A percentile compares a stretch with the other conserved stretches of the same genome.
phyloP scores from a whole-genome alignment of 441 rosid species.

The Euphorbia neoarborescens region DNA sequence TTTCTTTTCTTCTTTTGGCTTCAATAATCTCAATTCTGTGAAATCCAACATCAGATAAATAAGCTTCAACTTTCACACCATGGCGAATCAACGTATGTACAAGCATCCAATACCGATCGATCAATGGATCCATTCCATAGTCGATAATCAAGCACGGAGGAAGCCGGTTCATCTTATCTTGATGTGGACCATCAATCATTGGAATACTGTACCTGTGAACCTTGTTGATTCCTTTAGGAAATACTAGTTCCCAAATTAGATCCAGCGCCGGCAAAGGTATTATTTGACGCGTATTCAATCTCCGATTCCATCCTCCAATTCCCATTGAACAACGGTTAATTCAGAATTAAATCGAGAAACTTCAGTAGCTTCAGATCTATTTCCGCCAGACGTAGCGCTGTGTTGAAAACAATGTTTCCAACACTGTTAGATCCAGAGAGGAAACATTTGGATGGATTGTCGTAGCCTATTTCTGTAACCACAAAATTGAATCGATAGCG shows the following conservation, averaged over 20 bases:
- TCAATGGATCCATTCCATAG: constrained; percentile 34
- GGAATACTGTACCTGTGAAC: constrained; percentile 47
- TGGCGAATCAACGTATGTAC: not conserved
- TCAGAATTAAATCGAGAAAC: constrained; percentile 30
- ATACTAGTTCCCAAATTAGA: constrained; percentile 30
- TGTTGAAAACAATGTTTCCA: constrained; percentile 33
- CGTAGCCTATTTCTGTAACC: constrained; percentile 34
- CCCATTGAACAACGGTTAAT: constrained; percentile 42
- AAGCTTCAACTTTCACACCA: constrained; percentile 15
- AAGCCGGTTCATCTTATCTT: constrained; percentile 23
- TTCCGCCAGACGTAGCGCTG: constrained; percentile 26
- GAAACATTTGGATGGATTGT: constrained; percentile 29
- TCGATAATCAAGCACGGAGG: constrained; percentile 38
- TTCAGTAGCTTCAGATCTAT: constrained; percentile 30
- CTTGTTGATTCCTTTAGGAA: constrained; percentile 33
- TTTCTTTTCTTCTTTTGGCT: constrained; percentile 12
- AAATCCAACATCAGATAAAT: constrained; percentile 37
- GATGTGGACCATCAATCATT: constrained; percentile 28
- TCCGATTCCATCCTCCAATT: constrained; percentile 31
- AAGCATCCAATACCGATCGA: constrained; percentile 34
- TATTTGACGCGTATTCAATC: constrained; percentile 20
- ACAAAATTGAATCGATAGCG: constrained; percentile 28
- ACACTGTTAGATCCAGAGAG: constrained; percentile 36
- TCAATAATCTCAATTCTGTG: constrained; percentile 39
- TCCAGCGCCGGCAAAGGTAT: constrained; percentile 40